These are phyloP conservation scores for Hypomontagnella monticulosa DNA, from an alignment of 495 filamentous ascomycete species.

Conservation along the genomic window DNA sequence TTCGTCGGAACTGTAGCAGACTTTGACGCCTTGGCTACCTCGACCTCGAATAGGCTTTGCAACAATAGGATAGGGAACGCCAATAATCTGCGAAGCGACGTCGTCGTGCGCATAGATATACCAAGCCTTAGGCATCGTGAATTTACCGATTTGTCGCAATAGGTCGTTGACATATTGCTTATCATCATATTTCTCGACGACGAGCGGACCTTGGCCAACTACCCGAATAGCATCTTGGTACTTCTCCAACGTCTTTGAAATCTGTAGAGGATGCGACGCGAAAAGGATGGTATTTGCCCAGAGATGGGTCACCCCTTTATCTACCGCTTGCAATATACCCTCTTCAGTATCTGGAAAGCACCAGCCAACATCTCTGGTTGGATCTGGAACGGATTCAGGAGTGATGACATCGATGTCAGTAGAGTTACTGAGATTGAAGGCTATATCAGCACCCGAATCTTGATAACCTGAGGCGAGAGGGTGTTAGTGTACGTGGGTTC, in stretches of 20 bases:
- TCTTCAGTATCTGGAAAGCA: constrained; percentile 12
- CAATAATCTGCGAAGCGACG: not conserved
- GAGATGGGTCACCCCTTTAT: constrained; percentile 3
- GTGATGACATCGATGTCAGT: not conserved
- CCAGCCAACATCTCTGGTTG: constrained; percentile 1
- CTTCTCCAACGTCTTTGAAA: not conserved
- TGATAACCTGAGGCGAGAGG: not conserved
- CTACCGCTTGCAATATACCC: constrained; percentile 1
- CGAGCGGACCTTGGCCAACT: constrained; percentile 6
- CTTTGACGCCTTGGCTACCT: constrained; percentile 6
- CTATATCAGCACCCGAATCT: constrained; percentile 10
- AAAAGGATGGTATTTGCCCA: constrained; percentile 11
- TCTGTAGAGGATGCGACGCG: constrained; percentile 4
- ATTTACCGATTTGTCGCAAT: not conserved
- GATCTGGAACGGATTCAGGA: not conserved
- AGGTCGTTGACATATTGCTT: constrained; percentile 13
- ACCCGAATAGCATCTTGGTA: not conserved
- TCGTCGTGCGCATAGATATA: not conserved
- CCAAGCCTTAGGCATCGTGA: constrained; percentile 5
- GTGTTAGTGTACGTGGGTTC: not conserved
- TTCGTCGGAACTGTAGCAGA: constrained; percentile 1
- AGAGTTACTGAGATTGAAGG: not conserved
- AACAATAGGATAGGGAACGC: not conserved
- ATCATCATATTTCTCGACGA: constrained; percentile 9
- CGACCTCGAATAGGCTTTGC: constrained; percentile 4